A percentile compares a stretch with the other conserved stretches of the same genome.
These are phyloP conservation scores for Phaeosphaeria sp. DNA, from an alignment of 2,329 filamentous ascomycete species.

Conservation along the genomic window DNA sequence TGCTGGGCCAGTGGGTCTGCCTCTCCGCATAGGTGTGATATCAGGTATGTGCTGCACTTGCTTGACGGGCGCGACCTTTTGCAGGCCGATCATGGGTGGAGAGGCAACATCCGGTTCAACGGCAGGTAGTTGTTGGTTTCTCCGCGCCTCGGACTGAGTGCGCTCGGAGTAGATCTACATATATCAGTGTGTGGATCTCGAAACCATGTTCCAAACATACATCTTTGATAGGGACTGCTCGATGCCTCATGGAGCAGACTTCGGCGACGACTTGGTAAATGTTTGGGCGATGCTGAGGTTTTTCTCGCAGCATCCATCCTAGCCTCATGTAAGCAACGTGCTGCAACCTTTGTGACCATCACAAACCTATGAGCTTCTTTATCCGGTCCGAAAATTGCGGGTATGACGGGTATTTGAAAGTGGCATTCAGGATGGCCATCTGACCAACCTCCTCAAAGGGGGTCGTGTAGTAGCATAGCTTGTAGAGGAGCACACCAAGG, in stretches of 20 bases:
- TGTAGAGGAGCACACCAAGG: conserved; percentile 91
- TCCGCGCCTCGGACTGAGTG: conserved; percentile 69
- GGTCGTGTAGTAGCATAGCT: conserved; percentile 98
- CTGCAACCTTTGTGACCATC: conserved; percentile 26
- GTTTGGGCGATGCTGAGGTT: conserved; percentile 79
- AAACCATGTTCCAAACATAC: conserved; percentile 54
- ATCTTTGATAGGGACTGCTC: conserved; percentile 85
- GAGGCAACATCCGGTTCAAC: conserved; percentile 60
- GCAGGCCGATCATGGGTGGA: conserved; percentile 74
- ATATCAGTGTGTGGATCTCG: conserved; percentile 24
- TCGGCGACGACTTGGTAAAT: conserved; percentile 93
- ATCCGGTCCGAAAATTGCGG: conserved; percentile 88
- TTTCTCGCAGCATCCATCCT: conserved; percentile 91
- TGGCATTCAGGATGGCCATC: conserved; percentile 95
- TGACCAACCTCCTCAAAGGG: conserved; percentile 98
- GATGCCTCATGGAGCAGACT: conserved; percentile 86
- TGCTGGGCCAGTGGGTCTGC: conserved; percentile 68
- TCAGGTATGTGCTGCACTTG: conserved; percentile 80
- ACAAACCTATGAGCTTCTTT: conserved; percentile 84
- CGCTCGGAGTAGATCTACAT: conserved; percentile 57
- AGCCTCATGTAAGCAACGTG: conserved; percentile 21
- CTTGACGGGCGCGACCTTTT: conserved; percentile 77
- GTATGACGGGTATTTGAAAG: conserved; percentile 87
- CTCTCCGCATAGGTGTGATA: conserved; percentile 91
- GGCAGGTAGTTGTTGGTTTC: conserved; percentile 65